Evolutionary conservation across 1,284 basidiomycete genomes (phyloP).

Genomic region (Porodaedalea pini): DNA sequence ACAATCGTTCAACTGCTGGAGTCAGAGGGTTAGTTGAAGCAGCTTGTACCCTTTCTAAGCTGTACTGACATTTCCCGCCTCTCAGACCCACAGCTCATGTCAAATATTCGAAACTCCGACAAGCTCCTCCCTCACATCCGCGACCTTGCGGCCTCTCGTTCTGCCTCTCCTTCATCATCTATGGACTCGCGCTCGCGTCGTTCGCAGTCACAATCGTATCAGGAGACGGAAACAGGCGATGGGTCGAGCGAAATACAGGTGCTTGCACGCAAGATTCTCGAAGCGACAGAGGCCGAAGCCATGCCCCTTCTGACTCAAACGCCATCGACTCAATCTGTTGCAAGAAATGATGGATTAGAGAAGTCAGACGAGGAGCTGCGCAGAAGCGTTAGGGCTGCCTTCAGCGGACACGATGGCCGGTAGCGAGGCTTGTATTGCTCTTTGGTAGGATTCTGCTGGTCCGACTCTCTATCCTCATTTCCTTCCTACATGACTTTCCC

Average conservation of each 20-base stretch:
- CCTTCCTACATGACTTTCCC: conserved; percentile 2
- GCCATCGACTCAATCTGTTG: conserved; percentile 54
- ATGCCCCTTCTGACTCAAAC: conserved; percentile 31
- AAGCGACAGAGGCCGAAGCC: conserved; percentile 76
- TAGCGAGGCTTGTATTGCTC: conserved; percentile 7
- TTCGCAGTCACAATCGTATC: conserved; percentile 65
- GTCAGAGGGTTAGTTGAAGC: conserved; percentile 66
- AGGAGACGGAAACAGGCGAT: conserved; percentile 78
- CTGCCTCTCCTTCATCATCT: conserved; percentile 68
- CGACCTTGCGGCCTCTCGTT: conserved; percentile 71
- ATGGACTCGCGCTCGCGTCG: conserved; percentile 68
- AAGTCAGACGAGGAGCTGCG: conserved; percentile 68
- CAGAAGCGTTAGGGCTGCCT: conserved; percentile 75
- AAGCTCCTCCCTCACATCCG: conserved; percentile 83
- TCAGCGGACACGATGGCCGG: conserved; percentile 31
- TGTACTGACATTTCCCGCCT: conserved; percentile 14
- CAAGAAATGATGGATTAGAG: conserved; percentile 52
- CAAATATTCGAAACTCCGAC: conserved; percentile 81
- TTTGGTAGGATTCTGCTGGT: background rate
- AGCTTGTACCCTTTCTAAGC: background rate
- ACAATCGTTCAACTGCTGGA: conserved; percentile 97
- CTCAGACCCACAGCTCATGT: conserved; percentile 81
- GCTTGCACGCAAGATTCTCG: conserved; percentile 80
- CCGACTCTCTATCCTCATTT: background rate
- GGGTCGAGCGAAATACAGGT: conserved; percentile 87